phyloP scores from a whole-genome alignment of 2,329 filamentous ascomycete genomes.

The Sclerotinia sclerotiorum region DNA sequence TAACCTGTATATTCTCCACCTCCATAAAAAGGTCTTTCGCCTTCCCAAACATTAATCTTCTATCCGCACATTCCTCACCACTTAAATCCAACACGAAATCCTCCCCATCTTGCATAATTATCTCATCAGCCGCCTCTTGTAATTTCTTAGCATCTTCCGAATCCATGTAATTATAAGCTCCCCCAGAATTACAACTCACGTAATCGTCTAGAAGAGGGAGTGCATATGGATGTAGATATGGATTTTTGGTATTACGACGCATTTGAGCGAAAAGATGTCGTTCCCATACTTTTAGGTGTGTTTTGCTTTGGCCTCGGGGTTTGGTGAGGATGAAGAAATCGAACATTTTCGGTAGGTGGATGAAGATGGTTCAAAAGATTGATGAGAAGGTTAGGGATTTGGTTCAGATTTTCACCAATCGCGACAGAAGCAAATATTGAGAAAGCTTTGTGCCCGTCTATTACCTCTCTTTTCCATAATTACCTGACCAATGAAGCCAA shows the following conservation, averaged over 20 bases:
- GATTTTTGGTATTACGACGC: too few relatives aligned
- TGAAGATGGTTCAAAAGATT: not conserved
- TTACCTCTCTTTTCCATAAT: not conserved
- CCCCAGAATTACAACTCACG: too few relatives aligned
- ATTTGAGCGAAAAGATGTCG: not conserved
- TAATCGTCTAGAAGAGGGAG: too few relatives aligned
- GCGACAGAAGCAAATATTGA: not conserved
- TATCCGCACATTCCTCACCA: not conserved
- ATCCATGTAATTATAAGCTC: too few relatives aligned
- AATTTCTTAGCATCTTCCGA: too few relatives aligned
- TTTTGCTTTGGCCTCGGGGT: not conserved
- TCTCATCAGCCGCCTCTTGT: too few relatives aligned
- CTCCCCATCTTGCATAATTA: too few relatives aligned
- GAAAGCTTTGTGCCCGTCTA: not conserved
- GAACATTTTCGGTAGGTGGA: too few relatives aligned
- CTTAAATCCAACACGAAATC: too few relatives aligned
- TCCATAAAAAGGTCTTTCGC: not conserved
- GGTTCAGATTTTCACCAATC: not conserved
- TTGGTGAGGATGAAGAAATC: not conserved
- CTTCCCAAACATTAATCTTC: not conserved
- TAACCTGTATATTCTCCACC: not conserved
- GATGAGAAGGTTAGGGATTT: not conserved
- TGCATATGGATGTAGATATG: too few relatives aligned
- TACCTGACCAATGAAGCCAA: not conserved
- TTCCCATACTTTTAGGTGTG: not conserved